phyloP scores from a whole-genome alignment of 352 stramenopile genomes.

The Phytophthora constricta region DNA sequence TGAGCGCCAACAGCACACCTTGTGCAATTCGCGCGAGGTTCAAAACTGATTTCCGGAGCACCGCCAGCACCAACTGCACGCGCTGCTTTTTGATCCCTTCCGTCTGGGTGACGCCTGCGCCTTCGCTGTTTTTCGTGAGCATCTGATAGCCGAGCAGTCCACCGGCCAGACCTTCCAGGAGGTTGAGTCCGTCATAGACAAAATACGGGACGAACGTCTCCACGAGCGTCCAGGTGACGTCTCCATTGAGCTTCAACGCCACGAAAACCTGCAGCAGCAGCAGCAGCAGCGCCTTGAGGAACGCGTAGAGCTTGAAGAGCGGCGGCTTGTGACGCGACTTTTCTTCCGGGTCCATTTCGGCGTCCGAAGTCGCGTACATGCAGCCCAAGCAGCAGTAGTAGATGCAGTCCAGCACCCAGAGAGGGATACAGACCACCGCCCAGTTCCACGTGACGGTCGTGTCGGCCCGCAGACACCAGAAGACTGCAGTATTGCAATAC shows the following conservation, averaged over 20 bases:
- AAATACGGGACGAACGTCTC: slow-evolving; percentile 84
- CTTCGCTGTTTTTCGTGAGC: slow-evolving; percentile 79
- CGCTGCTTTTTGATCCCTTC: slow-evolving; percentile 76
- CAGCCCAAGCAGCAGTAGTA: slow-evolving; percentile 84
- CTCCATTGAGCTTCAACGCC: slow-evolving; percentile 80
- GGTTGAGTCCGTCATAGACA: slow-evolving; percentile 75
- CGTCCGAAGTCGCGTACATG: slow-evolving; percentile 54
- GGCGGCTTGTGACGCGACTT: slow-evolving; percentile 49
- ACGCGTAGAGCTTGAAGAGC: slow-evolving; percentile 81
- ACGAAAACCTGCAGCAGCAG: slow-evolving; percentile 85
- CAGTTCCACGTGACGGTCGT: slow-evolving; percentile 79
- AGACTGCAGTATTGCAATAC: too few species aligned
- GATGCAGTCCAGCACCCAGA: slow-evolving; percentile 79
- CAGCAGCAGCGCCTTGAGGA: slow-evolving; percentile 80
- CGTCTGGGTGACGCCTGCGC: slow-evolving; percentile 71
- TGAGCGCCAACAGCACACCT: slow-evolving; percentile 67
- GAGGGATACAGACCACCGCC: slow-evolving; percentile 79
- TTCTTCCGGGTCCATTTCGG: slow-evolving; percentile 64
- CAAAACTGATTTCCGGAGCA: slow-evolving; percentile 52
- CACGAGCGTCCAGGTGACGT: slow-evolving; percentile 64
- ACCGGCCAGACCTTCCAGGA: slow-evolving; percentile 64
- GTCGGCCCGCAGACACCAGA: slow-evolving; percentile 85
- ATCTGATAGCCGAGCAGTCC: slow-evolving; percentile 70
- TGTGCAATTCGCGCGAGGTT: slow-evolving; percentile 65
- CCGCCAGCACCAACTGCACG: slow-evolving; percentile 41